Percentiles rank a stretch among this genome's conserved stretches.
phyloP scores from a whole-genome alignment of 768 basidiomycete genomes.

The Leucogyrophana mollusca region DNA sequence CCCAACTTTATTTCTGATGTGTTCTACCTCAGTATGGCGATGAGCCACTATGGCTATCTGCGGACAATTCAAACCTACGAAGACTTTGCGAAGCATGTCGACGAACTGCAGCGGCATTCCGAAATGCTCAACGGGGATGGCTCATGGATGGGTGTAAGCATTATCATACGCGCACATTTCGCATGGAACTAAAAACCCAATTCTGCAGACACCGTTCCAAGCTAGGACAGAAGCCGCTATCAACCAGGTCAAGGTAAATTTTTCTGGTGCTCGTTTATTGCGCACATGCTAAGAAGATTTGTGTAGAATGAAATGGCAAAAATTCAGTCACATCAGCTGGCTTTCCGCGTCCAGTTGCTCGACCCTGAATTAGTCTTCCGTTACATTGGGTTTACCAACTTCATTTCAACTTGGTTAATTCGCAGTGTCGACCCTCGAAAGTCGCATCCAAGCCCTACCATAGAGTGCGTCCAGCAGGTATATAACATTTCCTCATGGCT shows the following conservation, averaged over 20 bases:
- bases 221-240: constrained; percentile 77
- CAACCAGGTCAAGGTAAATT: constrained; percentile 66
- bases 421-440: constrained; percentile 83
- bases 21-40: constrained; percentile 85
- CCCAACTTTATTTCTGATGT: constrained; percentile 95
- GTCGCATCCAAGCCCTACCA: constrained; percentile 65
- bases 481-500: constrained; percentile 6
- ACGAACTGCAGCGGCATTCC: constrained; percentile 74
- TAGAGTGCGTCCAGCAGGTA: constrained; percentile 44
- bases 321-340: constrained; percentile 68
- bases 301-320: constrained; percentile 67
- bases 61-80: constrained; percentile 77
- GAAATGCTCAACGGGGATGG: constrained; percentile 74
- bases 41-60: constrained; percentile 86
- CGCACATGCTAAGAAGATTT: constrained; percentile 3
- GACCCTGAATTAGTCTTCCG: constrained; percentile 84
- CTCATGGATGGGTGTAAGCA: constrained; percentile 79
- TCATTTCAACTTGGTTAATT: constrained; percentile 92
- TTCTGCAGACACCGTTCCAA: constrained; percentile 62
- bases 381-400: constrained; percentile 81
- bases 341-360: constrained; percentile 81
- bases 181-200: constrained; percentile 1
- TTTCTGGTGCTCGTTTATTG: background rate
- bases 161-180: background rate
- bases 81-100: constrained; percentile 69